Conservation (phyloP, 176 grass and related monocot species). For the Oryza officinalis region DNA sequence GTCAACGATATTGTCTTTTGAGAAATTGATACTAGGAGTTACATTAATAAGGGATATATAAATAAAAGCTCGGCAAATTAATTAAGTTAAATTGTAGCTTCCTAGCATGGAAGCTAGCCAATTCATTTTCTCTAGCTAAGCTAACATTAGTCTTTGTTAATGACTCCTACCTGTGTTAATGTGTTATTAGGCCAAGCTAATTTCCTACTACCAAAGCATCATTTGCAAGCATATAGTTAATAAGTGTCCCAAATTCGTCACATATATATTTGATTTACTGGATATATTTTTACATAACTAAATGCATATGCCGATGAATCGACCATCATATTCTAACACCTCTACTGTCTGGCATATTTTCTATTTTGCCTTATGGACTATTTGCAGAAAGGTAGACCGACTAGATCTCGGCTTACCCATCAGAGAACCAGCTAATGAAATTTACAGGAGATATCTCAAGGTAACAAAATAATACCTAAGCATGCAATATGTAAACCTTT, state of each 20-base stretch:
- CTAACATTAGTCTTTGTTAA: neutral
- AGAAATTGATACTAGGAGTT: neutral
- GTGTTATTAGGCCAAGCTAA: neutral
- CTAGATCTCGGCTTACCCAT: conserved; percentile 36
- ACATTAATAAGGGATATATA: too few species aligned
- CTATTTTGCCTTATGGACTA: neutral
- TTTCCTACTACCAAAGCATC: neutral
- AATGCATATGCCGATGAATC: neutral
- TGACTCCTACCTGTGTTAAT: neutral
- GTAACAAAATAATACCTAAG: conserved; percentile 19
- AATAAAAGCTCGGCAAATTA: neutral
- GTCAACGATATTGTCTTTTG: neutral
- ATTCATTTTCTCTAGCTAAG: neutral
- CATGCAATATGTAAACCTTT: conserved; percentile 2
- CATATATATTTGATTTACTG: neutral
- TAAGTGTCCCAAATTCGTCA: neutral
- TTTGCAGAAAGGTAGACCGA: conserved; percentile 41
- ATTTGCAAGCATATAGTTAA: neutral
- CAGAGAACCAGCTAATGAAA: conserved; percentile 37
- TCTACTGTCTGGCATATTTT: neutral
- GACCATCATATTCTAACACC: neutral
- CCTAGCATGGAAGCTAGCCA: neutral
- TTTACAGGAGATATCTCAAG: conserved; percentile 34
- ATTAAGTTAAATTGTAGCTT: neutral
- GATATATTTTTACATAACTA: neutral